Conservation (phyloP, 139 green algal genomes). For the Closterium sp. region DNA sequence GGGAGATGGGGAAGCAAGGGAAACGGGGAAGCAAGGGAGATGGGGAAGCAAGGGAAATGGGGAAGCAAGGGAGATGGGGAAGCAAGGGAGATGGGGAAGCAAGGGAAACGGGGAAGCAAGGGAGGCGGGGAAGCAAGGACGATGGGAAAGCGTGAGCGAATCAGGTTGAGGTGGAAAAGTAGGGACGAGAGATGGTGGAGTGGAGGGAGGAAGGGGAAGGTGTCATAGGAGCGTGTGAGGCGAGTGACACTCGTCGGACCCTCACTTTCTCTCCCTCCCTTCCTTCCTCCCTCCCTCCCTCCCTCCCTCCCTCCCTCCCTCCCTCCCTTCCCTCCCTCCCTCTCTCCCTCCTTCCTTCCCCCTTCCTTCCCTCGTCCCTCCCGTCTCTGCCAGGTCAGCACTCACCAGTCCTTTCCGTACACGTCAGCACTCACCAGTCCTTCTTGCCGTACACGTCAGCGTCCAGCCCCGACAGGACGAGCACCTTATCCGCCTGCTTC, state of each 20-base stretch:
- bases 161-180: background rate
- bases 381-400: background rate
- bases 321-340: no score
- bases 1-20: no score
- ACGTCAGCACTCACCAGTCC: slow-evolving; percentile 12
- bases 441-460: slow-evolving; percentile 18
- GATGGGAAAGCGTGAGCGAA: background rate
- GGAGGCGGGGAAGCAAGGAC: background rate
- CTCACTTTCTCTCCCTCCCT: background rate
- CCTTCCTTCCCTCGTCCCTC: no score
- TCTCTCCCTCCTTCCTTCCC: no score
- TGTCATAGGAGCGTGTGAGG: no score
- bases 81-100: no score
- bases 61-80: no score
- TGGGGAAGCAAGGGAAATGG: no score
- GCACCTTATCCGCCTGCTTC: background rate
- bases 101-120: no score
- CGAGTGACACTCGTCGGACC: background rate
- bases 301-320: background rate
- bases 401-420: slow-evolving; percentile 17
- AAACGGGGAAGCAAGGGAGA: no score
- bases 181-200: background rate
- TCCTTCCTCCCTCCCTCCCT: background rate
- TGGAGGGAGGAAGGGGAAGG: background rate
- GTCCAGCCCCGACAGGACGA: slow-evolving; percentile 1